Evolutionary conservation across 345 rosid genomes (phyloP).

Genomic region (Eucalyptus lansdowneana): DNA sequence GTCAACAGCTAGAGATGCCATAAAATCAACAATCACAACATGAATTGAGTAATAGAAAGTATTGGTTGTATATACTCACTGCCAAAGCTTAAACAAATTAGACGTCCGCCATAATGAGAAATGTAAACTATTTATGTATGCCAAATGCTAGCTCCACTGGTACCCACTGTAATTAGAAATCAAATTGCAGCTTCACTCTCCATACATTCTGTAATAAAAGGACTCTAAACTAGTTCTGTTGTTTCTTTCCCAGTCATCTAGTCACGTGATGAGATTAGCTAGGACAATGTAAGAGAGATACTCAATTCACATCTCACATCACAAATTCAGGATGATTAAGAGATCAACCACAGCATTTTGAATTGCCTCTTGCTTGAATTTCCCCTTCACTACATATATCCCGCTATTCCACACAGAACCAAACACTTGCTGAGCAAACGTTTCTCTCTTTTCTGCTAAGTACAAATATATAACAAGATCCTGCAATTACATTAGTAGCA

Average conservation of each 20-base stretch:
- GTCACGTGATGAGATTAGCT: not conserved
- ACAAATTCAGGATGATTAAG: not conserved
- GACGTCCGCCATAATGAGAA: not conserved
- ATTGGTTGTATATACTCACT: not conserved
- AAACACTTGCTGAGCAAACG: not conserved
- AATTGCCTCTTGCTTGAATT: not conserved
- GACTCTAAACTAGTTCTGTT: not conserved
- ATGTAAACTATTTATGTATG: not conserved
- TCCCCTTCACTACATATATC: not conserved
- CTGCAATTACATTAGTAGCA: not conserved
- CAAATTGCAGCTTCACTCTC: not conserved
- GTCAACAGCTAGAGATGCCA: not conserved
- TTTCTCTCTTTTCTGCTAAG: not conserved
- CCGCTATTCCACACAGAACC: not conserved
- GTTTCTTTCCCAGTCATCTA: not conserved
- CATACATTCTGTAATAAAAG: not conserved
- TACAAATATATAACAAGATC: not conserved
- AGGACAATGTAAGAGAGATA: not conserved
- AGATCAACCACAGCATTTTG: not conserved
- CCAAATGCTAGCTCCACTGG: too few species aligned
- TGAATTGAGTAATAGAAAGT: not conserved
- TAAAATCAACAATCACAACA: not conserved
- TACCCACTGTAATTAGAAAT: not conserved
- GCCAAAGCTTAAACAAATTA: not conserved
- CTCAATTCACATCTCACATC: not conserved